Evolutionary conservation across 768 basidiomycete species (phyloP).

Genomic region (Suillus discolor): DNA sequence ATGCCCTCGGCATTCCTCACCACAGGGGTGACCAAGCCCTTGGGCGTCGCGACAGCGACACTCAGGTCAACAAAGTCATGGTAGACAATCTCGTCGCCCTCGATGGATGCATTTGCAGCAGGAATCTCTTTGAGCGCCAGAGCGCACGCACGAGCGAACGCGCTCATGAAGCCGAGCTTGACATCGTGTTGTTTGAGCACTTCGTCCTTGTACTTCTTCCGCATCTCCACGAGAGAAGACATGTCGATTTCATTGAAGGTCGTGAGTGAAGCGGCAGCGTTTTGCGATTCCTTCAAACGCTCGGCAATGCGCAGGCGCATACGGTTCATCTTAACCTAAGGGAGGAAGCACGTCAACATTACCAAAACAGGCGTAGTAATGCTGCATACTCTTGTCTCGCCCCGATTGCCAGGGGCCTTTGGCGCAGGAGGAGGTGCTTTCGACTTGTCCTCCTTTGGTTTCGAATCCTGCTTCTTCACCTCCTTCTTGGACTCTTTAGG

Average conservation of each 20-base stretch:
- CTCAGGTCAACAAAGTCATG: conserved; percentile 91
- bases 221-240: conserved; percentile 92
- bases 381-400: conserved; percentile 80
- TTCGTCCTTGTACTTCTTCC: conserved; percentile 90
- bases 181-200: conserved; percentile 91
- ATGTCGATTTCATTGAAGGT: conserved; percentile 99
- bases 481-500: conserved; percentile 40
- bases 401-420: conserved; percentile 54
- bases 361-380: not conserved
- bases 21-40: conserved; percentile 96
- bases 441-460: conserved; percentile 34
- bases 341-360: not conserved
- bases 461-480: conserved; percentile 37
- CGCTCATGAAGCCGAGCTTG: conserved; percentile 99
- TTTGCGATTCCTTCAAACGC: conserved; percentile 98
- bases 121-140: conserved; percentile 92
- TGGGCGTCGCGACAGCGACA: conserved; percentile 96
- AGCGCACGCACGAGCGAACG: conserved; percentile 85
- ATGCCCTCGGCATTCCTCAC: conserved; percentile 90
- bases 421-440: conserved; percentile 30
- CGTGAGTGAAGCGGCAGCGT: conserved; percentile 93
- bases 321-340: conserved; percentile 94
- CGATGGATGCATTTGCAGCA: conserved; percentile 91
- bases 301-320: conserved; percentile 98
- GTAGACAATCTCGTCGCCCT: conserved; percentile 93